Evolutionary conservation across 345 rosid species (phyloP).

Genomic region (Lumnitzera racemosa): DNA sequence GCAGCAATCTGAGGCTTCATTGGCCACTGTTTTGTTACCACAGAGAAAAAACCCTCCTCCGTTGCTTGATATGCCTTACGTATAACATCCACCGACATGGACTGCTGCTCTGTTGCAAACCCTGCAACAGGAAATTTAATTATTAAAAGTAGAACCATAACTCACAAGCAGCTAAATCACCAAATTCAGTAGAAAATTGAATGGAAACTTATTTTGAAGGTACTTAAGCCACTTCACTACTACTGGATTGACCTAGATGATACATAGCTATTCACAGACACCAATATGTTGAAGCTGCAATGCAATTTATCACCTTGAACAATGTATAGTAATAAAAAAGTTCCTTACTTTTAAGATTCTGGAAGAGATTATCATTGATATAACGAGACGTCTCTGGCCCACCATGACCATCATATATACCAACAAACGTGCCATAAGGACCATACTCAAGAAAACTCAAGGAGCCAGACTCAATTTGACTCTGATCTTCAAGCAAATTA

Average conservation of each 20-base stretch:
- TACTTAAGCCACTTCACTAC: neutral
- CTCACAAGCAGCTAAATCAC: neutral
- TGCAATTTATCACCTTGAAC: neutral
- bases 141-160: neutral
- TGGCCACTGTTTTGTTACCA: slow-evolving; percentile 93
- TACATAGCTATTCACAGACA: too few relatives aligned
- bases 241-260: too few relatives aligned
- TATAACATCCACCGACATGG: slow-evolving; percentile 80
- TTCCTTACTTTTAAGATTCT: slow-evolving; percentile 79
- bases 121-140: slow-evolving; percentile 26
- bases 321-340: neutral
- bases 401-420: slow-evolving; percentile 94
- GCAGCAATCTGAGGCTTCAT: slow-evolving; percentile 93
- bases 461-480: slow-evolving; percentile 91
- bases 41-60: slow-evolving; percentile 80
- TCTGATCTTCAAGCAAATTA: slow-evolving; percentile 89
- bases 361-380: slow-evolving; percentile 79
- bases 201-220: neutral
- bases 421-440: slow-evolving; percentile 84
- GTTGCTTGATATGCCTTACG: slow-evolving; percentile 88
- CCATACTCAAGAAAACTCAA: slow-evolving; percentile 79
- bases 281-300: too few relatives aligned
- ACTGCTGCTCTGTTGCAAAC: slow-evolving; percentile 66
- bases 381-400: slow-evolving; percentile 95
- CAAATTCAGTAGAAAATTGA: neutral